Evolutionary conservation across 306 rosid genomes (phyloP).

Genomic region (Acacia crassicarpa): DNA sequence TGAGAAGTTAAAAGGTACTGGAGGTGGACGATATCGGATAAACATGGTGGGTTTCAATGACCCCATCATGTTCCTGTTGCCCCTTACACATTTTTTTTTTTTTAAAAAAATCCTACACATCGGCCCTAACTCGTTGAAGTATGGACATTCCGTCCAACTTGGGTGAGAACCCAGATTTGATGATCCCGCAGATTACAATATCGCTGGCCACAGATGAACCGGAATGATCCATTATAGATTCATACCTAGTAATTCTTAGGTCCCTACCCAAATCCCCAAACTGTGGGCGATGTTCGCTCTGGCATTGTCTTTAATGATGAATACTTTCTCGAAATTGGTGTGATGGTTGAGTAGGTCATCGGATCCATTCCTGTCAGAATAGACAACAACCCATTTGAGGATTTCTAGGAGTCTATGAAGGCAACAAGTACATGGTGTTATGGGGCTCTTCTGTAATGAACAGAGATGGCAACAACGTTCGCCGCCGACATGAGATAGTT

Average conservation of each 20-base stretch:
- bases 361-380: background rate
- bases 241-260: too few relatives aligned
- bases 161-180: slow-evolving; percentile 80
- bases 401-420: background rate
- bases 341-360: background rate
- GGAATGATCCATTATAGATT: too few relatives aligned
- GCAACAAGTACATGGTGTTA: background rate
- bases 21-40: too few relatives aligned
- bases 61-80: too few relatives aligned
- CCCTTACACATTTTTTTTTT: too few relatives aligned
- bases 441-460: slow-evolving; percentile 3
- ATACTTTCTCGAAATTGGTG: background rate
- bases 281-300: too few relatives aligned
- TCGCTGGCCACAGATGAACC: slow-evolving; percentile 59
- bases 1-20: too few relatives aligned
- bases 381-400: background rate
- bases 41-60: too few relatives aligned
- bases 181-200: slow-evolving; percentile 81
- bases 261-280: too few relatives aligned
- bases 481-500: background rate
- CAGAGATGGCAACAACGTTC: background rate
- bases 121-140: slow-evolving; percentile 70
- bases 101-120: too few relatives aligned
- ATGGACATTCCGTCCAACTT: slow-evolving; percentile 90
- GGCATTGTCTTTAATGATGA: too few relatives aligned